Evolutionary conservation across 2,329 filamentous ascomycete genomes (phyloP), one percentile per base, ranked within the genome.

Genomic region (Fusarium buxicola): DNA sequence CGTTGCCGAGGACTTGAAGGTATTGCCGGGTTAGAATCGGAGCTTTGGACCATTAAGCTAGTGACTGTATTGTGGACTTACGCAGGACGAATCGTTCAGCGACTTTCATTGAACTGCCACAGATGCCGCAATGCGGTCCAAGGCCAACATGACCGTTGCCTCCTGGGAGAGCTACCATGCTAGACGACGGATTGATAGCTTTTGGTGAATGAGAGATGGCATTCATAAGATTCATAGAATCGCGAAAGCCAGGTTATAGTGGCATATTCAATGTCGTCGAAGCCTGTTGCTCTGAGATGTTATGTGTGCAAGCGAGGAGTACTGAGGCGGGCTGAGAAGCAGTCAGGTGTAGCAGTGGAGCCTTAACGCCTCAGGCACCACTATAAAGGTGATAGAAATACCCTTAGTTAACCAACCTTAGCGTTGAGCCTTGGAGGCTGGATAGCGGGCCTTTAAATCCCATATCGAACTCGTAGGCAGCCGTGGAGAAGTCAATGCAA

Each of bases 111-210:
- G 34, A 46, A 38, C 21, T 39, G 28, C 49, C 49, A 31, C 55
- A 63, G 47, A 60, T 44, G 8, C 58, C 54, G 41, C 58, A 55
- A 32, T 54, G 16, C 8, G 48, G 54, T 30, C 32, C 48, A 28
- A 61, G 34, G 24, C 31, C 31, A n/a, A 58, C 48, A 38, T 58
- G 58, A 21, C 28, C 44, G 25, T 48, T 16, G 32, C 38, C 31
- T 52, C 16, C 34, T 16, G n/a, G 10, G 41, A 48, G 24, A 34
- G 24, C 52, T 5, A 15, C 31, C 45, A 55, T 47, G 41, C 13
- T n/a, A 16, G 18, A 45, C 25, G 12, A 39, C 12, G 31, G 7
- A 45, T 27, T 27, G 25, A 16, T 32, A 39, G 34, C 21, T 15
- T 41, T n/a, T 13, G 5, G 34, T 25, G n/a, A 34, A 27, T 32